These are phyloP conservation scores for Phytophthora hibernalis DNA, from an alignment of 352 stramenopile genomes.

Conservation along the genomic window DNA sequence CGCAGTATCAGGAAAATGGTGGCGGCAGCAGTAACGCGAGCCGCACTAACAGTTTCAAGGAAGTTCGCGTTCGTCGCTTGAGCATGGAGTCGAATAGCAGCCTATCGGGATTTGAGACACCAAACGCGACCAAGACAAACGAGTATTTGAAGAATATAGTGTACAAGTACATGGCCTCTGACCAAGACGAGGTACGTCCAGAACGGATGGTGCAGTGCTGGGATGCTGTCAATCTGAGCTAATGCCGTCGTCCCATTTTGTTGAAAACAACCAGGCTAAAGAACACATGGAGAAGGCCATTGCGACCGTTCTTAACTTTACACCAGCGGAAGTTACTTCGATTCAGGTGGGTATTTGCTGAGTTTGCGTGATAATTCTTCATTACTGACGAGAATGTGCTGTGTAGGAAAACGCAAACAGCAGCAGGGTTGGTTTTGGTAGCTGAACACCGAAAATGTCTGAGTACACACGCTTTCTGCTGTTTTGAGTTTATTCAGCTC, in stretches of 20 bases:
- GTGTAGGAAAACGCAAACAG: constrained; percentile 61
- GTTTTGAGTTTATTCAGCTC: neutral
- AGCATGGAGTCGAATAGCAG: constrained; percentile 85
- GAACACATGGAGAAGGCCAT: constrained; percentile 92
- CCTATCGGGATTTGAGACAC: constrained; percentile 82
- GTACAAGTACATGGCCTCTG: constrained; percentile 92
- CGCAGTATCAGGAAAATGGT: constrained; percentile 60
- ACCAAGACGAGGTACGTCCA: constrained; percentile 71
- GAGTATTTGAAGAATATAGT: constrained; percentile 93
- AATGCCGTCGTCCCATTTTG: constrained; percentile 11
- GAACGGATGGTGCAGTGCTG: neutral
- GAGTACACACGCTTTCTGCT: constrained; percentile 9
- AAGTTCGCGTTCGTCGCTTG: constrained; percentile 62
- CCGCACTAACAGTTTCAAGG: constrained; percentile 55
- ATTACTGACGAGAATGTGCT: neutral
- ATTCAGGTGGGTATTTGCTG: constrained; percentile 48
- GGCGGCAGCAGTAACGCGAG: constrained; percentile 38
- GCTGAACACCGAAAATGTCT: constrained; percentile 22
- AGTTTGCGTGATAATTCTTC: neutral
- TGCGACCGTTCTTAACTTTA: constrained; percentile 88
- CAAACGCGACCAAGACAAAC: constrained; percentile 82
- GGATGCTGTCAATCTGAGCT: neutral
- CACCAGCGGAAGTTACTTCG: constrained; percentile 62
- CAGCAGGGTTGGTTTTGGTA: constrained; percentile 78
- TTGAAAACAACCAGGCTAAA: constrained; percentile 52